Conservation (phyloP, 1,284 basidiomycete genomes). For the Ustilago xerochloae region DNA sequence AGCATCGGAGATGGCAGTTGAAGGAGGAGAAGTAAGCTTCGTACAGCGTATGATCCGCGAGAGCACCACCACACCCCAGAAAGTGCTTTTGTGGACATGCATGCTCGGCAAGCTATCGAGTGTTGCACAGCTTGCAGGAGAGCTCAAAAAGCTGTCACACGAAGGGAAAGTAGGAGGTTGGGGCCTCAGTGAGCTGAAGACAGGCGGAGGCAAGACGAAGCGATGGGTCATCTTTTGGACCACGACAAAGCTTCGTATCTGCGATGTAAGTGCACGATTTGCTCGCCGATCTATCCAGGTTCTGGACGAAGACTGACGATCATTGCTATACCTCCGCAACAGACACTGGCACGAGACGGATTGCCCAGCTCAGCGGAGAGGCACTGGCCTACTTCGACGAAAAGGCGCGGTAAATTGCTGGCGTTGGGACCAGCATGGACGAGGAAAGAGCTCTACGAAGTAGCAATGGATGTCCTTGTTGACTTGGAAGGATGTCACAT, state of each 20-base stretch:
- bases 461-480: not conserved
- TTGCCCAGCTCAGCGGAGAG: slow-evolving; percentile 7
- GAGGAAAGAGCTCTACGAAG: slow-evolving; percentile 12
- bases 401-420: slow-evolving; percentile 4
- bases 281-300: too few species aligned
- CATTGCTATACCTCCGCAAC: too few species aligned
- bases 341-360: not conserved
- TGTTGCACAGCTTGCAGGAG: slow-evolving; percentile 74
- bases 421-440: slow-evolving; percentile 17
- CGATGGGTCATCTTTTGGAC: slow-evolving; percentile 89
- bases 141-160: slow-evolving; percentile 71
- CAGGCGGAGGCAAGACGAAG: slow-evolving; percentile 78
- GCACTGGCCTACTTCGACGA: not conserved
- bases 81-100: slow-evolving; percentile 81
- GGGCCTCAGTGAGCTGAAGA: slow-evolving; percentile 81
- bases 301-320: too few species aligned
- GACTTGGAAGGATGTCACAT: slow-evolving; percentile 21
- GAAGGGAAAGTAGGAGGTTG: slow-evolving; percentile 75
- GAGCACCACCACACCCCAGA: slow-evolving; percentile 72
- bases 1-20: slow-evolving; percentile 83
- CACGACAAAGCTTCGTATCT: slow-evolving; percentile 7
- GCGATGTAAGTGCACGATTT: too few species aligned
- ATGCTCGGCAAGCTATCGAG: slow-evolving; percentile 88
- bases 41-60: slow-evolving; percentile 82
- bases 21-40: slow-evolving; percentile 85